Base-by-base conservation (phyloP, 2,329 filamentous ascomycete genomes). In the Neospermospora avenae region DNA sequence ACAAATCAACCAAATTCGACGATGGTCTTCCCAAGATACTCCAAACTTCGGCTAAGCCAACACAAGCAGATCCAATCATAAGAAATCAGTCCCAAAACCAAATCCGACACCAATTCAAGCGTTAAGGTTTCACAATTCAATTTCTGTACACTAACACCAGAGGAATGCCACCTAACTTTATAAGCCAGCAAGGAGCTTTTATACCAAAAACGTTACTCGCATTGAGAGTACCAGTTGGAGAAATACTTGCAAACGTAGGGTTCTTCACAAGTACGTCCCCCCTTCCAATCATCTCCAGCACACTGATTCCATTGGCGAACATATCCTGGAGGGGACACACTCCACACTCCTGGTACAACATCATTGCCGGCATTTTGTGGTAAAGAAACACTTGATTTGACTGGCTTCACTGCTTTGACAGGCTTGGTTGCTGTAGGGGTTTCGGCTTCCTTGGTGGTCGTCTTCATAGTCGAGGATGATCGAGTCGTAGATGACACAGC, bases 271-370 rank as follows among this genome's bases (percentile, higher is more conserved):
- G 49, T 44, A 0, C 64, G 66, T 20, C 55, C 41, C 13, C 67
- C 68, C 14, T 59, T 65, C 46, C 59, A 69, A 10, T 62, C 67
- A 20, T 61, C 16, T 14, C 68, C 68, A n/a, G 54, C 68, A 42
- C 68, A 69, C 24, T 66, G 60, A n/a, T 57, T 56, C 63, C 63
- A 63, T 22, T 64, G 52, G 10, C 20, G 39, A 13, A 60, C 58
- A 8, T 5, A 8, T 20, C 25, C 51, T 16, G 51, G 22, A 2
- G 35, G n/a, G 14, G 11, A 34, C 4, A n/a, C 22, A 13, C 25
- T 28, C 31, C 34, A 57, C 3, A 35, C 25, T 3, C 37, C 18
- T 13, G 49, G 3, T 18, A 18, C 20, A n/a, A 25, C 14, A 22
- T 28, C 22, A n/a, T 39, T 20, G 24, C 31, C 41, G 16, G 28